Base-by-base conservation (phyloP, 208 protist genomes). In the Porcisia hertigi region DNA sequence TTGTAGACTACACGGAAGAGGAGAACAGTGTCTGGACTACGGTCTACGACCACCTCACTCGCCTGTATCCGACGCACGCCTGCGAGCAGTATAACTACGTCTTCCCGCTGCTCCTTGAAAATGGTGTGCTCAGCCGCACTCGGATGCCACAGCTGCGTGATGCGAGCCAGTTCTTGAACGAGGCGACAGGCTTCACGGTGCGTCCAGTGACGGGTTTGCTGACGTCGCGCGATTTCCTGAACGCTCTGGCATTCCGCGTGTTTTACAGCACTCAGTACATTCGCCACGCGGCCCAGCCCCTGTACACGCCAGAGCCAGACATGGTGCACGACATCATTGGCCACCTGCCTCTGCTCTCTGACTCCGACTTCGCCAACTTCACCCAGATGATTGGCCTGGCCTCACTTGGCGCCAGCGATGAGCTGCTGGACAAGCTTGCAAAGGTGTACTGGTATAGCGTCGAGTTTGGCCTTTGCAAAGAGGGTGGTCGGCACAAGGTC, bases 201-300 rank as follows among this genome's bases (percentile, higher is more conserved):
- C 86, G 98, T 16, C 98, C 98, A 3, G 97, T 99, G 12, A 82
- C 95, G 30, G 98, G 98, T 23, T 86, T 99, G 14, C 84, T 99
- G 11, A 97, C 97, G 6, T 89, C 94, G 14, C 88, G 98, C 53
- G 95, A 99, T 82, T 99, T 99, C 79, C 81, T 99, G 34, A 98
- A 98, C 84, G 97, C 84, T 20, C 87, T 99, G 16, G 97, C 98
- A 25, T 99, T 99, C 89, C 86, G 97, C 57, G 91, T 98, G 11
- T 99, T 99, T 87, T 98, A 98, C 84, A 96, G 90, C 52, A 99
- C 98, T 23, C 98, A 99, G 89, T 99, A 99, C 85, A 98, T 99
- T 71, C 95, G 98, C 67, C 98, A 99, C 82, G 81, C 87, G 45
- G 92, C 89, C 45, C 90, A 94, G 80, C 98, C 98, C 23, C 82